Evolutionary conservation across 176 grass and related monocot species (phyloP).

Genomic region (Oryza officinalis): DNA sequence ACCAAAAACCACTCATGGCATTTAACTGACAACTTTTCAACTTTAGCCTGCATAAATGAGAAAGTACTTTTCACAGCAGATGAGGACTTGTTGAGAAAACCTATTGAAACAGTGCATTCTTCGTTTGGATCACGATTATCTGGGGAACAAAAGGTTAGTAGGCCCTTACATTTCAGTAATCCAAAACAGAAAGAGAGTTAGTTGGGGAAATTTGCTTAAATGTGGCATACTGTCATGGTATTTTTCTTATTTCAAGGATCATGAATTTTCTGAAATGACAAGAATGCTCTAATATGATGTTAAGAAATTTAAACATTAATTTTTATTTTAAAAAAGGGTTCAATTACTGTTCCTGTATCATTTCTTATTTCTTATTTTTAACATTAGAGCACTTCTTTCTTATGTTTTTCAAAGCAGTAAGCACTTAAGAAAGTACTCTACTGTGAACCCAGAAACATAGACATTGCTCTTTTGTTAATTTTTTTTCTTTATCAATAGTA

Average conservation of each 20-base stretch:
- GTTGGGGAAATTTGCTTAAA: neutral
- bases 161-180: slow-evolving; percentile 5
- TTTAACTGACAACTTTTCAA: slow-evolving; percentile 44
- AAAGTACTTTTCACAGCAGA: slow-evolving; percentile 45
- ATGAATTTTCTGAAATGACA: neutral
- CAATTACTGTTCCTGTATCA: slow-evolving; percentile 11
- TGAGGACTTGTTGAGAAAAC: slow-evolving; percentile 25
- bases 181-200: neutral
- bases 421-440: neutral
- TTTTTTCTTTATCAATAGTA: neutral
- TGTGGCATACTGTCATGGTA: neutral
- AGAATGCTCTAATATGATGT: neutral
- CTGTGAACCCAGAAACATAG: neutral
- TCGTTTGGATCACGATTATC: slow-evolving; percentile 20
- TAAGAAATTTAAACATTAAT: neutral
- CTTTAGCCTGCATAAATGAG: slow-evolving; percentile 33
- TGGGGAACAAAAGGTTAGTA: slow-evolving; percentile 51
- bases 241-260: neutral
- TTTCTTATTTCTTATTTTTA: neutral
- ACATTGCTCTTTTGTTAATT: neutral
- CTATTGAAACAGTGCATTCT: slow-evolving; percentile 15
- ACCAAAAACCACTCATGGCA: neutral
- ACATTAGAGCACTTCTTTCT: neutral
- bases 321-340: too few relatives aligned
- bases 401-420: neutral